phyloP scores from a whole-genome alignment of 495 filamentous ascomycete species.

The Beverwykella pulmonaria region DNA sequence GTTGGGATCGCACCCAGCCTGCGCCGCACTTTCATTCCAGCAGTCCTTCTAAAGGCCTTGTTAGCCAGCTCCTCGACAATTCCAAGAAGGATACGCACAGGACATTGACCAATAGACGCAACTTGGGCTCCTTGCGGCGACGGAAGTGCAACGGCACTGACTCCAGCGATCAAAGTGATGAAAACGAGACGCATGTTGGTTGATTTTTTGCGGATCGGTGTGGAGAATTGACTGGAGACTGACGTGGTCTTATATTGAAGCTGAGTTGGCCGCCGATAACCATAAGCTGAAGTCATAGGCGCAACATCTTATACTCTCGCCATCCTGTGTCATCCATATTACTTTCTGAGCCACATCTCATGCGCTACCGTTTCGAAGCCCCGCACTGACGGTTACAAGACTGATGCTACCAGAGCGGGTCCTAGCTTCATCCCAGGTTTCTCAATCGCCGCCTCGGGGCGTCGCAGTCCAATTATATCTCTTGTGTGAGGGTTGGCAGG shows the following conservation, averaged over 20 bases:
- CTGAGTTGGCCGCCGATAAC: neutral
- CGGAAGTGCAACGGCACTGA: conserved; percentile 6
- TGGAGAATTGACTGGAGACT: neutral
- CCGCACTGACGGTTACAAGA: conserved; percentile 6
- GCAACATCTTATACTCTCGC: conserved; percentile 9
- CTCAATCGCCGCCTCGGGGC: neutral
- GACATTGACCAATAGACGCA: conserved; percentile 2
- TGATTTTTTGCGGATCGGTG: neutral
- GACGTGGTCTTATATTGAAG: neutral
- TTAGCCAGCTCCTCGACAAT: conserved; percentile 4
- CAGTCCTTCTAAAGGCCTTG: conserved; percentile 20
- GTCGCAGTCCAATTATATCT: neutral
- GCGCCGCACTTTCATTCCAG: conserved; percentile 17
- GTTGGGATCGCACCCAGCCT: conserved; percentile 23
- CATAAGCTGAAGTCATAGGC: neutral
- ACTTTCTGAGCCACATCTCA: conserved; percentile 6
- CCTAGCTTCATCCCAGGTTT: neutral
- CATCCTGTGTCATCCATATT: conserved; percentile 9
- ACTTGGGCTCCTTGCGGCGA: neutral
- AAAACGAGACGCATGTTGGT: conserved; percentile 11
- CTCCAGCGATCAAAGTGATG: neutral
- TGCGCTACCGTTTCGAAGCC: conserved; percentile 22
- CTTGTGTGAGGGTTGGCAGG: neutral
- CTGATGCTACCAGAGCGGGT: neutral
- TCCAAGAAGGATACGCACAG: conserved; percentile 8